Percentiles rank a stretch among this genome's conserved stretches.
phyloP scores from a whole-genome alignment of 192 early-diverging fungal species.

The Gorgonomyces haynaldii region DNA sequence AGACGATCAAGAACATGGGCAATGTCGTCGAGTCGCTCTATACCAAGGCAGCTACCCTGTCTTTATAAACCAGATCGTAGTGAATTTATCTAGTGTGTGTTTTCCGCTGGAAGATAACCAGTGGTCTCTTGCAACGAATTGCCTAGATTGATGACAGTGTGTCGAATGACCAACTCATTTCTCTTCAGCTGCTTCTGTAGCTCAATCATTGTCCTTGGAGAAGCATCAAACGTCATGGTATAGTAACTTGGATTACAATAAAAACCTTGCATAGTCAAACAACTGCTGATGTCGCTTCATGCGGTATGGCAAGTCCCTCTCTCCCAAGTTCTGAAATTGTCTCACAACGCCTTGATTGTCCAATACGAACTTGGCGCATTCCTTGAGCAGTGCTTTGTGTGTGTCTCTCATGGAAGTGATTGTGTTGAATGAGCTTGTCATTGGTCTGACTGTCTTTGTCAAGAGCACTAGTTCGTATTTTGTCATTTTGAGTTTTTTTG shows the following conservation, averaged over 20 bases:
- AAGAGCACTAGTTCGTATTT: too few relatives aligned
- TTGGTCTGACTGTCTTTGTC: too few relatives aligned
- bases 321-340: slow-evolving; percentile 63
- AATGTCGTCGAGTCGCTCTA: slow-evolving; percentile 93
- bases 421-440: too few relatives aligned
- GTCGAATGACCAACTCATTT: slow-evolving; percentile 38
- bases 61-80: not conserved
- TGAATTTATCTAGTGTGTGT: too few relatives aligned
- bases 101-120: slow-evolving; percentile 6
- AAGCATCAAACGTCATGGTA: slow-evolving; percentile 37
- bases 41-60: slow-evolving; percentile 56
- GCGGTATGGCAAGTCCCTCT: slow-evolving; percentile 63
- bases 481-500: too few relatives aligned
- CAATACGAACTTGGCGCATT: slow-evolving; percentile 64
- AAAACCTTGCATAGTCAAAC: slow-evolving; percentile 15
- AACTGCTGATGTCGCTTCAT: slow-evolving; percentile 80
- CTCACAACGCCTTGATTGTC: slow-evolving; percentile 79
- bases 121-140: slow-evolving; percentile 23
- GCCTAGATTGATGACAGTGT: slow-evolving; percentile 34
- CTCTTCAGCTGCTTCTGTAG: slow-evolving; percentile 21
- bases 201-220: slow-evolving; percentile 17
- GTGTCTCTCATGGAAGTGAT: too few relatives aligned
- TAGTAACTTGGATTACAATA: slow-evolving; percentile 14
- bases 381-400: slow-evolving; percentile 48
- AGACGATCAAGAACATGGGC: slow-evolving; percentile 94